Evolutionary conservation across 352 stramenopile species (phyloP).

Genomic region (Peronosclerospora sorghi): DNA sequence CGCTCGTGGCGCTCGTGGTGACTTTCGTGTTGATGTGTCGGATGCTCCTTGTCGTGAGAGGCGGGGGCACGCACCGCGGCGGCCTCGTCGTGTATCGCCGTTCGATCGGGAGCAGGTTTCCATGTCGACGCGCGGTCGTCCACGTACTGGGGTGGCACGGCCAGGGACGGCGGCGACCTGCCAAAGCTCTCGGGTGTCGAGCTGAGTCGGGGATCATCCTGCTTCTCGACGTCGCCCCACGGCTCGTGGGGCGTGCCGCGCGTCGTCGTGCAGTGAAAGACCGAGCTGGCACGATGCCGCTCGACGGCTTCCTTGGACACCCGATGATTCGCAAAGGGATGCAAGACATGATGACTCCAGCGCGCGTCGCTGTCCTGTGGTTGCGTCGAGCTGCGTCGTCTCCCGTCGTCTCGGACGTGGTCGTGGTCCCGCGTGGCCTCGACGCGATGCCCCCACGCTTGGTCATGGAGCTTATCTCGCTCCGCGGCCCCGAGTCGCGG

Average conservation of each 20-base stretch:
- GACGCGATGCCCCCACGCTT: neutral
- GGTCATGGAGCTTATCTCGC: constrained; percentile 10
- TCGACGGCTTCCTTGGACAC: constrained; percentile 7
- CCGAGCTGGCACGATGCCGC: constrained; percentile 3
- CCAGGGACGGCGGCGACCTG: too few species aligned
- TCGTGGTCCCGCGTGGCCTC: neutral
- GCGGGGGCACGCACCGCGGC: neutral
- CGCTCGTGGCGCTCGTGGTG: constrained; percentile 20
- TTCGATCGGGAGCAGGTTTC: too few species aligned
- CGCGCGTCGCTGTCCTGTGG: neutral
- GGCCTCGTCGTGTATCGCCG: too few species aligned
- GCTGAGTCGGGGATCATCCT: too few species aligned
- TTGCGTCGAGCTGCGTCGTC: constrained; percentile 7
- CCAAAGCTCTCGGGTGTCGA: too few species aligned
- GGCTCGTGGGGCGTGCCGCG: neutral
- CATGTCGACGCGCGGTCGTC: too few species aligned
- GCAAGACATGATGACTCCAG: neutral
- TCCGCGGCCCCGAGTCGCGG: neutral
- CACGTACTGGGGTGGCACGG: too few species aligned
- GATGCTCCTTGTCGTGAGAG: neutral
- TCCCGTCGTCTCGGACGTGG: constrained; percentile 1
- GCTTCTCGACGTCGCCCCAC: too few species aligned
- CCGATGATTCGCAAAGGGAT: constrained; percentile 14
- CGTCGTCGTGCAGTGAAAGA: neutral
- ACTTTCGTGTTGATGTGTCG: constrained; percentile 9